phyloP scores from a whole-genome alignment of 352 stramenopile genomes.

The Phytophthora pseudosyringae region DNA sequence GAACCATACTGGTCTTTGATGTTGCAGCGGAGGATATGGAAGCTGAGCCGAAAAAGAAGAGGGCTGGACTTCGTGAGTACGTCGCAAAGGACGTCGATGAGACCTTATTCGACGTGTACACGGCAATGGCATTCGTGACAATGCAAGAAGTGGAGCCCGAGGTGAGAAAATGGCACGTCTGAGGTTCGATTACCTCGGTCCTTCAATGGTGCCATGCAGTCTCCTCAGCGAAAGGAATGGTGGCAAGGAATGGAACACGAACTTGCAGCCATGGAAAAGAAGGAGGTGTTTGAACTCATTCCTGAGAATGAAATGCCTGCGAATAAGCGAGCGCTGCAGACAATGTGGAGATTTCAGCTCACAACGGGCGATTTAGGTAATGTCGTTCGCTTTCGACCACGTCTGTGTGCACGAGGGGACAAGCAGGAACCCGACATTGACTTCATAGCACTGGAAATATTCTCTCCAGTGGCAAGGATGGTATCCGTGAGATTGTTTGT shows the following conservation, averaged over 20 bases:
- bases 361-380: slow-evolving; percentile 10
- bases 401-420: slow-evolving; percentile 16
- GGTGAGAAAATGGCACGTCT: neutral
- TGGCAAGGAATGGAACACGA: slow-evolving; percentile 12
- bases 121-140: neutral
- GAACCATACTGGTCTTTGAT: no score
- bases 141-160: neutral
- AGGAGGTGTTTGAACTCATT: slow-evolving; percentile 5
- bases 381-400: slow-evolving; percentile 4
- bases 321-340: neutral
- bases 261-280: slow-evolving; percentile 8
- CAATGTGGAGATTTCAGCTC: slow-evolving; percentile 11
- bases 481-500: slow-evolving; percentile 12
- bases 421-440: slow-evolving; percentile 3
- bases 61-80: no score
- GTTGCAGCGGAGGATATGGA: no score
- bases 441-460: neutral
- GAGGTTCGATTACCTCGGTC: slow-evolving; percentile 1
- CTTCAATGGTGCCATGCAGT: neutral
- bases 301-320: slow-evolving; percentile 1
- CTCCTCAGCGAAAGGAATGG: slow-evolving; percentile 2
- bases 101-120: no score
- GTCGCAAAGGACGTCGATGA: neutral
- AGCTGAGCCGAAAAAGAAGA: no score
- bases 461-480: slow-evolving; percentile 10